These are phyloP conservation scores for Raphanus sativus DNA, from an alignment of 345 rosid species.

Conservation along the genomic window DNA sequence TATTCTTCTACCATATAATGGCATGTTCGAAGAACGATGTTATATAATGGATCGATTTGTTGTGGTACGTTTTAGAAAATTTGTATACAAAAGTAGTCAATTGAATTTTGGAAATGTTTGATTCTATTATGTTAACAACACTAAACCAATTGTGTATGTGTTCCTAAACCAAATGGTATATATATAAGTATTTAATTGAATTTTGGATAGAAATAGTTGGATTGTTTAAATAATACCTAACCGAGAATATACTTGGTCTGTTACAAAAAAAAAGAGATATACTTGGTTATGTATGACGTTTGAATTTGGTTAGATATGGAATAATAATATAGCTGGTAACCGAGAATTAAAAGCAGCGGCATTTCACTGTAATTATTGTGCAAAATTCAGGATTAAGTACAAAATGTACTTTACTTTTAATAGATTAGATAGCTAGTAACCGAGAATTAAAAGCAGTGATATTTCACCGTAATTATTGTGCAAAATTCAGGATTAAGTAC, in stretches of 20 bases:
- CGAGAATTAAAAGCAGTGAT: too few species aligned
- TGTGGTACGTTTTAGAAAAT: not conserved
- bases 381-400: too few species aligned
- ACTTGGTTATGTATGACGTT: not conserved
- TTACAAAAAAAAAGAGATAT: not conserved
- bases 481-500: too few species aligned
- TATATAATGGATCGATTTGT: not conserved
- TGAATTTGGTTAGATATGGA: not conserved
- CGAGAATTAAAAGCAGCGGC: not conserved
- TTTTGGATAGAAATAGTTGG: not conserved
- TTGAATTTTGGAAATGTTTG: not conserved
- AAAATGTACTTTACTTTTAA: too few species aligned
- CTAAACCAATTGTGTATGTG: not conserved
- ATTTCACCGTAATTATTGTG: too few species aligned
- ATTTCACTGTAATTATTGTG: not conserved
- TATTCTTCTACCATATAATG: too few species aligned
- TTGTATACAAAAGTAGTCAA: not conserved
- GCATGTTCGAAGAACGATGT: too few species aligned
- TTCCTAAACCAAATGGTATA: too few species aligned
- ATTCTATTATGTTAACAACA: not conserved
- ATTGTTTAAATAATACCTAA: not conserved
- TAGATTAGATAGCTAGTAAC: too few species aligned
- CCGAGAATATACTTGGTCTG: not conserved
- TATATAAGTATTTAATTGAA: not conserved
- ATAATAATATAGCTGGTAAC: not conserved